These are phyloP conservation scores for Grosmannia clavigera DNA, from an alignment of 2,329 filamentous ascomycete species.

Conservation along the genomic window DNA sequence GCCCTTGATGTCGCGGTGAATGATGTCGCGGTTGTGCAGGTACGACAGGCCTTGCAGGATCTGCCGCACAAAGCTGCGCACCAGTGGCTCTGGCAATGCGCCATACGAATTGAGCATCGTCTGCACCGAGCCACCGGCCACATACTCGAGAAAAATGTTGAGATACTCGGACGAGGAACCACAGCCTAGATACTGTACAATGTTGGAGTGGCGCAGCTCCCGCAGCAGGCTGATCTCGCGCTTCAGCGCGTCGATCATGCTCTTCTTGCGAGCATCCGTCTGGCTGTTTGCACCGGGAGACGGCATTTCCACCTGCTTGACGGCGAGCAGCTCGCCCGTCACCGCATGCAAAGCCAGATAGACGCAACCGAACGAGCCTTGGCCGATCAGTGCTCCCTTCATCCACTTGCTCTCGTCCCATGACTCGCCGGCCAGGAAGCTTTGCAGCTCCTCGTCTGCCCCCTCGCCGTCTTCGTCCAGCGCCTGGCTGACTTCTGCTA, in stretches of 20 bases:
- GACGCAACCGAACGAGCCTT: slow-evolving; percentile 92
- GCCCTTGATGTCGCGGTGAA: slow-evolving; percentile 97
- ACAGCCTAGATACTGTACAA: slow-evolving; percentile 95
- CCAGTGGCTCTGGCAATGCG: slow-evolving; percentile 81
- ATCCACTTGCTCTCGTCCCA: slow-evolving; percentile 99
- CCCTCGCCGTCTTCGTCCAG: slow-evolving; percentile 87
- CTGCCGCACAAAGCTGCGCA: slow-evolving; percentile 92
- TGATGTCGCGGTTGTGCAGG: slow-evolving; percentile 87
- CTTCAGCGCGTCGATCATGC: slow-evolving; percentile 95
- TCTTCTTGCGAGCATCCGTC: slow-evolving; percentile 84
- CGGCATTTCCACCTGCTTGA: slow-evolving; percentile 94
- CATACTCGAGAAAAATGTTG: slow-evolving; percentile 99
- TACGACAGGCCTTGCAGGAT: slow-evolving; percentile 89
- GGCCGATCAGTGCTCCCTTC: slow-evolving; percentile 94
- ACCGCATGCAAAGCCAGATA: slow-evolving; percentile 92
- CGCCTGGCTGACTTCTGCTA: slow-evolving; percentile 75
- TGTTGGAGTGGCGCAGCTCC: slow-evolving; percentile 90
- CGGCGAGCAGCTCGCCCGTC: slow-evolving; percentile 92
- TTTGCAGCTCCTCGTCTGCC: slow-evolving; percentile 74
- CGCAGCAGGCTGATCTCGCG: slow-evolving; percentile 90
- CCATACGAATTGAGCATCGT: slow-evolving; percentile 99
- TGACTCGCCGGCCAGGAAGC: slow-evolving; percentile 82
- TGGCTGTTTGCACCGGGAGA: slow-evolving; percentile 64
- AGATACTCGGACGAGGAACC: slow-evolving; percentile 82
- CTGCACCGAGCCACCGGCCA: slow-evolving; percentile 91